phyloP scores from a whole-genome alignment of 164 flowering plant species.

The Sextonia rubra region DNA sequence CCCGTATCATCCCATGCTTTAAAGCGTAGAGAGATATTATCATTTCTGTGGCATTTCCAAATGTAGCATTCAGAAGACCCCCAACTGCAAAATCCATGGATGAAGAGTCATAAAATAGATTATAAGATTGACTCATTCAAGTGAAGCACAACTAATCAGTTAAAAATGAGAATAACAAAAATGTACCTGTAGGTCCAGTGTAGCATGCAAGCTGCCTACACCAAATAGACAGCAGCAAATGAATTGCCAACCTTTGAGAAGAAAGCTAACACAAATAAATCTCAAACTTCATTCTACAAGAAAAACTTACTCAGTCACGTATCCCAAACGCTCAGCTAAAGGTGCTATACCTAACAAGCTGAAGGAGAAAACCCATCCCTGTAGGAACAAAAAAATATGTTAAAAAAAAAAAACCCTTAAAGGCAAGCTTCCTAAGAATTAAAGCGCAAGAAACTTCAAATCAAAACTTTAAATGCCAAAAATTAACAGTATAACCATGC shows the following conservation, averaged over 20 bases:
- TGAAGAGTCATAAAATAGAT: neutral
- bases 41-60: slow-evolving; percentile 81
- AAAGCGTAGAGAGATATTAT: slow-evolving; percentile 68
- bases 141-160: neutral
- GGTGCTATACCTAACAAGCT: slow-evolving; percentile 64
- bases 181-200: slow-evolving; percentile 66
- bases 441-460: neutral
- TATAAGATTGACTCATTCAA: neutral
- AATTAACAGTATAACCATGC: too few species aligned
- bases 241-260: neutral
- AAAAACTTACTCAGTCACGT: slow-evolving; percentile 56
- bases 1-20: slow-evolving; percentile 62
- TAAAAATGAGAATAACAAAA: neutral
- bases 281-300: neutral
- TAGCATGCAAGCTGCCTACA: slow-evolving; percentile 62
- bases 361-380: slow-evolving; percentile 73
- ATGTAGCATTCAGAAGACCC: slow-evolving; percentile 71
- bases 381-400: neutral
- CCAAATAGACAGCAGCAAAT: slow-evolving; percentile 7
- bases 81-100: slow-evolving; percentile 43
- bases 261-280: neutral
- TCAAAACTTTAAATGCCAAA: too few species aligned
- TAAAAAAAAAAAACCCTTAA: too few species aligned
- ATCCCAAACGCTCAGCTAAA: slow-evolving; percentile 69
- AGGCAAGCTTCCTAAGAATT: too few species aligned